A percentile compares a stretch with the other conserved stretches of the same genome.
Conservation (phyloP, 2,329 filamentous ascomycete genomes). For the Cercospora sp. region DNA sequence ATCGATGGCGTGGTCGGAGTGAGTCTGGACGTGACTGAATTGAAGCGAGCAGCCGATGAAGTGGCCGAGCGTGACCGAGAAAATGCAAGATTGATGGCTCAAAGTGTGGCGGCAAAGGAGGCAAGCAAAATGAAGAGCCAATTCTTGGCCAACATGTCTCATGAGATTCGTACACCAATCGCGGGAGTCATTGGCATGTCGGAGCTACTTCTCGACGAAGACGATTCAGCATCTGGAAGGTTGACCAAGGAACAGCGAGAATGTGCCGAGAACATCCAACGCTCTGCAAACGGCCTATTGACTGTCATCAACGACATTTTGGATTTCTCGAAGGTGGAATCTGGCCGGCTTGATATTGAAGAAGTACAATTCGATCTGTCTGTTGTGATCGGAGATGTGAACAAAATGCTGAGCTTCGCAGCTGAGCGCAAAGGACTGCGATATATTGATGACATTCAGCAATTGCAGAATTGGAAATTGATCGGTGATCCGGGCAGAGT, state of each 20-base stretch:
- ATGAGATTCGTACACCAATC: conserved; percentile 59
- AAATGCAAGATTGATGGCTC: conserved; percentile 69
- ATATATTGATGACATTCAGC: conserved; percentile 65
- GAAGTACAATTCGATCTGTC: conserved; percentile 77
- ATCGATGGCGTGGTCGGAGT: conserved; percentile 75
- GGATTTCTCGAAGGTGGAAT: conserved; percentile 82
- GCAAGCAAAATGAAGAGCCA: conserved; percentile 78
- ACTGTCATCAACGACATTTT: conserved; percentile 91
- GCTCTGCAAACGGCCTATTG: conserved; percentile 76
- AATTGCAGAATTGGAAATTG: conserved; percentile 69
- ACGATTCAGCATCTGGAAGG: conserved; percentile 37
- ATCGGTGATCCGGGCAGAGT: conserved; percentile 83
- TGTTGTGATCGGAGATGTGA: conserved; percentile 74
- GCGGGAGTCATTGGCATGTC: conserved; percentile 80
- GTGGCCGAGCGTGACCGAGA: conserved; percentile 63
- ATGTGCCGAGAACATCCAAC: conserved; percentile 74
- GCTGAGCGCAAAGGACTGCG: conserved; percentile 76
- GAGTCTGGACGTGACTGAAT: conserved; percentile 76
- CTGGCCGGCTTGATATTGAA: conserved; percentile 73
- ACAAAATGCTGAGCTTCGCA: conserved; percentile 84
- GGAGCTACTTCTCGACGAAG: conserved; percentile 68
- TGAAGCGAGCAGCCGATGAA: conserved; percentile 65
- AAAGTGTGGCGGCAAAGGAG: conserved; percentile 76
- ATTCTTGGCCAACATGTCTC: conserved; percentile 66
- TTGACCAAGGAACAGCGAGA: conserved; percentile 71